Evolutionary conservation across 139 green algal genomes (phyloP), one percentile per base, ranked within the genome.

Genomic region (Haematococcus lacustris): DNA sequence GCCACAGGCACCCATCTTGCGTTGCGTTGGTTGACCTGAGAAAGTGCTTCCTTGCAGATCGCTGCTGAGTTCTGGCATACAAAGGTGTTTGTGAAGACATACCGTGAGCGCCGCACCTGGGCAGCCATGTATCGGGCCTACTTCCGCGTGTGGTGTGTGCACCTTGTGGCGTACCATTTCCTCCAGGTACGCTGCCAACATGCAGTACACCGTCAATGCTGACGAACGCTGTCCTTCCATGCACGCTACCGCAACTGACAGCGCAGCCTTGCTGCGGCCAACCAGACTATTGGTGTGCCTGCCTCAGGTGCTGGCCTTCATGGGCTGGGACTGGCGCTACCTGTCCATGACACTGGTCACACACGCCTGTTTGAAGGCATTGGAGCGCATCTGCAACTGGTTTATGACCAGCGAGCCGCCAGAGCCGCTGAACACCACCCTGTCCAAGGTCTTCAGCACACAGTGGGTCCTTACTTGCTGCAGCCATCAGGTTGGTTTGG

Each of bases 61-160:
- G 82, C 82, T 0, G 53, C 68, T 9, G 77, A 84, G 61, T 88
- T 76, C 51, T 88, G 79, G 79, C 74, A 77, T 57, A 74, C 51
- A 35, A 74, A 74, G 47, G 73, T 78, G 64, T 88, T 88, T 71
- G 75, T 82, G 23, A 88, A 88, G 76, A 88, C 82, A 5, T 88
- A 80, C 73, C 71, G 76, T 13, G 82, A 88, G 77, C 73, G 82
- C 2, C 76, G 82, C 62, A 78, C 76, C 32, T 79, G 66, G 76
- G 40, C 74, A 17, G 76, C 78, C n/a, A 53, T 83, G n/a, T 88
- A 81, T 76, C 74, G 82, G 32, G 73, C 75, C 51, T 85, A 82
- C 61, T 88, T 76, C 76, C 73, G 82, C 30, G 78, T 88, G 23
- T 76, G 67, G 35, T 47, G 71, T 7, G 64, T 72, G 57, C 82